Evolutionary conservation across 441 rosid genomes (phyloP), one percentile per base, ranked within the genome.

Genomic region (Populus tomentosa): DNA sequence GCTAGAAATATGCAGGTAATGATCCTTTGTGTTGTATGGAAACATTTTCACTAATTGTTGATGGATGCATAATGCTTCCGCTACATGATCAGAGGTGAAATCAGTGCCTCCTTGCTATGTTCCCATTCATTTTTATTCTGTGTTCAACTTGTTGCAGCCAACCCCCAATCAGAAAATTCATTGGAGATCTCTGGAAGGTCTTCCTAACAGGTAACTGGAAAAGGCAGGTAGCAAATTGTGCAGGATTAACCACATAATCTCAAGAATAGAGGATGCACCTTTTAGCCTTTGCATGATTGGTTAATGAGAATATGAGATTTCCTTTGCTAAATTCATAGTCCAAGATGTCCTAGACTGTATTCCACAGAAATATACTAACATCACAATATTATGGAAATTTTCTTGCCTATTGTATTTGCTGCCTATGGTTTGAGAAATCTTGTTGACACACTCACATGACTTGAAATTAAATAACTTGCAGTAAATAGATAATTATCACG

Each of bases 161-260:
- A 88, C 80, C 30, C 96, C 91, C 18, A 91, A 93, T 78, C 97
- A 93, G 82, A 95, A 95, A 83, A 93, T 95, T 73, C 98, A 95
- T 65, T 95, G 99, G 99, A 90, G 97, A 84, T 92, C 99, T 64
- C 79, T 95, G 10, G 97, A 95, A 86, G 98, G 99, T 30, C 95
- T 95, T 79, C 89, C 95, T 67, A 95, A 95, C 87, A 91, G 87
- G 99, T 90, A 84, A 80, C 28, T 2, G 18, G 42, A 72, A 50
- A 36, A 18, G 75, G 53, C 26, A 35, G n/a, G 36, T 16, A 26
- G 14, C 10, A 3, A 68, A 8, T 30, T 30, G 40, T 65, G 3
- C 16, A 69, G 26, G n/a, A 66, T n/a, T 61, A 61, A 23, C 24
- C 24, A 23, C 65, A 61, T 62, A 5, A 28, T 30, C 69, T 21